Base-by-base conservation (phyloP, 2,329 filamentous ascomycete species). In the Allantophomopsis lycopodina region DNA sequence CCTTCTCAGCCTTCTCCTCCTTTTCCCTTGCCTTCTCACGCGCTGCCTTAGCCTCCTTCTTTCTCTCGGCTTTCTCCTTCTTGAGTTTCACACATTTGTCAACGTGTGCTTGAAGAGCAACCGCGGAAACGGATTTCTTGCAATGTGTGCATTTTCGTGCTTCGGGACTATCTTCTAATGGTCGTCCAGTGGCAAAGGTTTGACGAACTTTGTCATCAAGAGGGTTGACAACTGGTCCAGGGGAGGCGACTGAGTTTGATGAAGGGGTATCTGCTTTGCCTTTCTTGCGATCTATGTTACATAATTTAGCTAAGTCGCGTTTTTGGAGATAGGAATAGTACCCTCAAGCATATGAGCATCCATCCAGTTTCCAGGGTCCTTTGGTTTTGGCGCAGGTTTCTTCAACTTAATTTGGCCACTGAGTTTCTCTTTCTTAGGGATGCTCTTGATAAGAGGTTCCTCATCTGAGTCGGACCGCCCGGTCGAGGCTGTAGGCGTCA, bases 101-200 rank as follows among this genome's bases (percentile, higher is more conserved):
- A 44, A 94, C 85, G 54, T 98, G 89, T 14, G 75, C 73, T 42
- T 80, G 79, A 2, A 84, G 82, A 1, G 76, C 78, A 23, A 76
- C 76, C 51, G 80, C 83, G 12, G 91, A 67, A 11, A 94, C 74
- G 38, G 83, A 83, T 52, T 93, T 88, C 61, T 91, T 94, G 64
- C 89, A 98, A 57, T 93, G 86, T 57, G 91, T 95, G 70, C 89
- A 98, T 48, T 82, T 71, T 38, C 91, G 78, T 8, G 85, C 71
- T 46, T 94, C 85, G 10, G 83, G 73, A 41, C 68, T 69, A 53
- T 94, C 88, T 50, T 87, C 79, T 48, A 94, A 71, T 0, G 87
- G 86, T 42, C 81, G 77, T 45, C 86, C 85, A 36, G 80, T 88
- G 4, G 77, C 69, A 58, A 95, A 95, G 4, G 83, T 83, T 44